Base-by-base conservation (phyloP, 2,329 filamentous ascomycete genomes). In the Calonectria ilicicola region DNA sequence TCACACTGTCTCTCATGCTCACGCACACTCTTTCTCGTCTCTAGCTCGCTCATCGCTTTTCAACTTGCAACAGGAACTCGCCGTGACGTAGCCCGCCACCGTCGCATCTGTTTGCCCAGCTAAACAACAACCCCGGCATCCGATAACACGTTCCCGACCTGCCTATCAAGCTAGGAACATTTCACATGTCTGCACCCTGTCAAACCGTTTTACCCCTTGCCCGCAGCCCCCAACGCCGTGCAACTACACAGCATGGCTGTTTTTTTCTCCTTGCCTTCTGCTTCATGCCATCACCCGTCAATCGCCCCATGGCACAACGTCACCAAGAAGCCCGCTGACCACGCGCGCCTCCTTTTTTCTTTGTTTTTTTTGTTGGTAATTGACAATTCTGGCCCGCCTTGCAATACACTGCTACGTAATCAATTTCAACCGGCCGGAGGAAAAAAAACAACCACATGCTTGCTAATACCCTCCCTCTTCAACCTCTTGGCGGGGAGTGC, bases 321-420 rank as follows among this genome's bases (percentile, higher is more conserved):
- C 8, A 58, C 53, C 53, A 58, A 58, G 32, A 58, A 58, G 53
- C 53, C 53, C 53, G 53, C 53, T 58, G 29, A 58, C 53, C 21
- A 38, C 29, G 29, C 53, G 29, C 29, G 29, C 19, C 29, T 15
- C n/a, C 32, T 27, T 53, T 53, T 32, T n/a, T 35, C 19, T 21
- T 42, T 14, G 15, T 74, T 69, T 60, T 70, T 73, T 32, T 40
- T 56, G n/a, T 56, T 26, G 19, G n/a, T 46, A 14, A 32, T 58
- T 23, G 32, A 35, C 21, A 27, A 26, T 67, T 17, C 42, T 47
- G 29, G 53, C 65, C 19, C 29, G 27, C 47, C 14, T 38, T 47
- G 29, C 38, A 26, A 40, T 67, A 49, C 26, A 47, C 35, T 32
- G 26, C 42, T 35, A 35, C 32, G 7, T 35, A 35, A 12, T 35